phyloP scores from a whole-genome alignment of 1,284 basidiomycete species.

The Apiotrichum porosum region DNA sequence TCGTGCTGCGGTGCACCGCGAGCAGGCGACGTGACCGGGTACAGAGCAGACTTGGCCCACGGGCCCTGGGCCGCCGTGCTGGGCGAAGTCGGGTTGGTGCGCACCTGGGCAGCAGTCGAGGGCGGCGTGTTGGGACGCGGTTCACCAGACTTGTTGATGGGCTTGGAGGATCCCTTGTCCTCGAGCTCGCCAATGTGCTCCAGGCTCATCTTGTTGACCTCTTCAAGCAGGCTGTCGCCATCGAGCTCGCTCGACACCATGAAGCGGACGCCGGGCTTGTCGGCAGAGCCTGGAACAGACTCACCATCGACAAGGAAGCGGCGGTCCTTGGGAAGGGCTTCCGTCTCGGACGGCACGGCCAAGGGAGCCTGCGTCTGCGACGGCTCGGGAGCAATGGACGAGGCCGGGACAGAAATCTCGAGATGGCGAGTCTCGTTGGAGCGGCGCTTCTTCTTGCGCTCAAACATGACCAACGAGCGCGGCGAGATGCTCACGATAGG shows the following conservation, averaged over 20 bases:
- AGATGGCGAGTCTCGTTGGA: not conserved
- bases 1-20: conserved; percentile 31
- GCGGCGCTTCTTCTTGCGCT: conserved; percentile 33
- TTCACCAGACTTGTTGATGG: conserved; percentile 9
- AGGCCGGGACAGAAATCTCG: not conserved
- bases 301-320: not conserved
- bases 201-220: conserved; percentile 49
- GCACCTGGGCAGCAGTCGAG: conserved; percentile 6
- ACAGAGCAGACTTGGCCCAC: conserved; percentile 31
- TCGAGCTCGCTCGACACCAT: conserved; percentile 49
- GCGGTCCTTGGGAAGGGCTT: not conserved
- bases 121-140: conserved; percentile 34
- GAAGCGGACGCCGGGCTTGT: conserved; percentile 32
- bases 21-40: conserved; percentile 23
- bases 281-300: not conserved
- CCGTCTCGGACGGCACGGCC: no score
- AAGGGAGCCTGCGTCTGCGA: not conserved
- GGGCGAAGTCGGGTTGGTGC: conserved; percentile 22
- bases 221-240: conserved; percentile 45
- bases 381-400: not conserved
- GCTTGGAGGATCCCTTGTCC: no score
- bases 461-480: conserved; percentile 25
- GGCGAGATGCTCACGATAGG: conserved; percentile 38
- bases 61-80: conserved; percentile 9
- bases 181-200: conserved; percentile 39